Base-by-base conservation (phyloP, 371 early-diverging fungal genomes). In the Paraphysoderma sedebokerense region DNA sequence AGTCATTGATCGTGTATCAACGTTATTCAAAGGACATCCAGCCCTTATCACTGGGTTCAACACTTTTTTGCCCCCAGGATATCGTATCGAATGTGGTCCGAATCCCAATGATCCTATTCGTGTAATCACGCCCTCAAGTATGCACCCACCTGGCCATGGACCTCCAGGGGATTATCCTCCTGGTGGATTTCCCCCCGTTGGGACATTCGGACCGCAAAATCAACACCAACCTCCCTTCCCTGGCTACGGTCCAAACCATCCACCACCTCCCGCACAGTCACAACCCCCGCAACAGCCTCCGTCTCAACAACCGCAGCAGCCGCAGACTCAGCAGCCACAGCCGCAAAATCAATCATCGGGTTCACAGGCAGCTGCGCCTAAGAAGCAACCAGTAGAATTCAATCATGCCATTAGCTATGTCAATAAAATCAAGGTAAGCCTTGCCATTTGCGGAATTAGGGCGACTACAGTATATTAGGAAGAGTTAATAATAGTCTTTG, bases 61-160 rank as follows among this genome's bases (percentile, higher is more conserved):
- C 65, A 95, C 98, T 0, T 99, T 99, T 60, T 59, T 99, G 45
- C 99, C 99, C 11, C 87, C 90, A 13, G 97, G 97, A 1, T 97
- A 90, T 57, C 76, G 79, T 48, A 91, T 98, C 49, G 95, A 91
- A 56, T 79, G 87, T 47, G 76, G 75, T 4, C 63, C 68, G 29
- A 81, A 88, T 52, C 77, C 82, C 0, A 52, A 61, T 15, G 78
- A 81, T 32, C 74, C 77, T 34, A 82, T 93, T 37, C 74, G 77
- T 41, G 92, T 96, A 12, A 88, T 82, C 7, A 90, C 92, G 0
- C 93, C 93, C 17, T 65, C 74, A 11, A 86, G 87, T 5, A 75
- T 46, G 19, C 9, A 45, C 27, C 38, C 50, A 52, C 19, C 44
- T 32, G 29, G 40, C 41, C 28, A 52, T 51, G 31, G 46, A 26